phyloP scores from a whole-genome alignment of 176 grass and related monocot species.

The Guadua angustifolia region DNA sequence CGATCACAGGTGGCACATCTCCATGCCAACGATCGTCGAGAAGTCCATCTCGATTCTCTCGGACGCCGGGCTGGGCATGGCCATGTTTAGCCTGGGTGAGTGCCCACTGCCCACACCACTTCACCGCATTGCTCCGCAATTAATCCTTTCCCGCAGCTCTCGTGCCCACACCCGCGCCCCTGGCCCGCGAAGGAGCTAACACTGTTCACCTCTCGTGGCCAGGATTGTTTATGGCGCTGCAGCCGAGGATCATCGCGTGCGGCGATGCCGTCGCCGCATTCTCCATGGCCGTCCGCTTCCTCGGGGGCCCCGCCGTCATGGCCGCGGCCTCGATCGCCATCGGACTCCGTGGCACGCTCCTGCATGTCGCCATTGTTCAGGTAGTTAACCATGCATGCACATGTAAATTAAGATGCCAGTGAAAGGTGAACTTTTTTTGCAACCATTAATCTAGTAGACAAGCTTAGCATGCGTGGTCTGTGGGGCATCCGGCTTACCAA shows the following conservation, averaged over 20 bases:
- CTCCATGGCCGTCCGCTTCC: conserved; percentile 82
- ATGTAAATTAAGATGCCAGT: background rate
- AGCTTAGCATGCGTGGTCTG: background rate
- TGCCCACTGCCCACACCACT: conserved; percentile 51
- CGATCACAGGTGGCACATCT: conserved; percentile 72
- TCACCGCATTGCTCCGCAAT: conserved; percentile 46
- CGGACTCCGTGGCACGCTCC: conserved; percentile 62
- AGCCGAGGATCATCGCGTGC: conserved; percentile 82
- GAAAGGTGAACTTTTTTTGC: background rate
- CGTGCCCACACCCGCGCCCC: conserved; percentile 1
- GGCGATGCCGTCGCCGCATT: conserved; percentile 58
- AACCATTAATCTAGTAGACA: conserved; percentile 18
- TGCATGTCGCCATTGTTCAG: conserved; percentile 88
- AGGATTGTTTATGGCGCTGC: conserved; percentile 98
- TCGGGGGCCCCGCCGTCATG: conserved; percentile 73
- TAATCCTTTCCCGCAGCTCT: background rate
- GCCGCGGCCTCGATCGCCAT: conserved; percentile 70
- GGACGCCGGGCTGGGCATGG: conserved; percentile 96
- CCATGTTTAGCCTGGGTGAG: conserved; percentile 97
- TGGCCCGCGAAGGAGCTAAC: conserved; percentile 17
- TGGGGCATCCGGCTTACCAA: conserved; percentile 15
- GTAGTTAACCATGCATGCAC: conserved; percentile 28
- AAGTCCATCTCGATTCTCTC: conserved; percentile 98
- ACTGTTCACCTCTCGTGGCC: conserved; percentile 16
- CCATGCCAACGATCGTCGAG: conserved; percentile 76